Evolutionary conservation across 163 green algal genomes (phyloP), one percentile per base, ranked within the genome.

Genomic region (Prototheca wickerhamii): DNA sequence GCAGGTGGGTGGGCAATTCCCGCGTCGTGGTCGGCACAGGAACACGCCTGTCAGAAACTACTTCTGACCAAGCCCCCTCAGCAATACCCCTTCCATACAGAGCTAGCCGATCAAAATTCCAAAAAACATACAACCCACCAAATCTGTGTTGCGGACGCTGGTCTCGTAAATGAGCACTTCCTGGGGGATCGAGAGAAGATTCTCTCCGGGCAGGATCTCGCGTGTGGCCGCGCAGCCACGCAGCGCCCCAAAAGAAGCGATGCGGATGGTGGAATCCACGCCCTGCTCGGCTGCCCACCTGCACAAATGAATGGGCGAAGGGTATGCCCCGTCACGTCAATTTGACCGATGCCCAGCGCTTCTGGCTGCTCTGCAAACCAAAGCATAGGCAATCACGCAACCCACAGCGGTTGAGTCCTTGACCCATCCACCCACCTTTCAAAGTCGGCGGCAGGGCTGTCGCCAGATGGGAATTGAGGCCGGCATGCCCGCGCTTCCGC

Each of bases 141-240:
- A 33, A 61, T 74, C 71, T 4, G 71, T 74, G 32, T 71, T 18
- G 18, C 20, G 10, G n/a, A 79, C 62, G 3, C 51, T 79, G 33
- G 72, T 63, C 40, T 79, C 67, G 33, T 67, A 75, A 20, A 79
- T 71, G 1, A 79, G 42, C 25, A 55, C 60, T 10, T 37, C 31
- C n/a, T 42, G 10, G 12, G 72, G 72, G 7, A 79, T 72, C 34
- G 40, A 64, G 23, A 79, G 67, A 37, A 72, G 30, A 20, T 20
- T 7, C 28, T 79, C 61, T 25, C 72, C 72, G 1, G 67, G 57
- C 12, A 21, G 34, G 15, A 79, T 37, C 23, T 64, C 61, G 8
- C 65, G 29, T 6, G 33, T 17, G 44, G 72, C 67, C 6, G 67
- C 62, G 43, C 72, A 79, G 4, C 72, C 72, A 3, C 67, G 58